These are phyloP conservation scores for Kodamaea plutei DNA, from an alignment of 1,139 yeast genomes.

Conservation along the genomic window DNA sequence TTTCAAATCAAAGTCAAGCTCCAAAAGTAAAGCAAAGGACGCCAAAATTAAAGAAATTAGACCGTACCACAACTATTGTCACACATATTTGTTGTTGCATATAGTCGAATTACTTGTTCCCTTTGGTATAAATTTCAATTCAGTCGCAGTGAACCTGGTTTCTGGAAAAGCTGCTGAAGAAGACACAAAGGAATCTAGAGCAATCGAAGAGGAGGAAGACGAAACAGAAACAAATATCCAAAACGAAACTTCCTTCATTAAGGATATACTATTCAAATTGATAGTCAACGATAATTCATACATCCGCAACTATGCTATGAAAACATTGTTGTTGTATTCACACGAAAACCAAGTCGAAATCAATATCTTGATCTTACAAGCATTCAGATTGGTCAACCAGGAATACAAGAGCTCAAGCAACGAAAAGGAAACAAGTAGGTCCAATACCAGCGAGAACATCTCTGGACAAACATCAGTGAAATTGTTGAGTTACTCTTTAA, in stretches of 20 bases:
- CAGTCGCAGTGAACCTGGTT: conserved; percentile 14
- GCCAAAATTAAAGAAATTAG: conserved; percentile 16
- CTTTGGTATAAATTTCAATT: conserved; percentile 33
- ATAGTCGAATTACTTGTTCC: conserved; percentile 35
- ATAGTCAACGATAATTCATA: conserved; percentile 31
- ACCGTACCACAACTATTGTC: conserved; percentile 26
- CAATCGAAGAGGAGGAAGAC: conserved; percentile 22
- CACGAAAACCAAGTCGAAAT: conserved; percentile 31
- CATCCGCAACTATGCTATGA: conserved; percentile 36
- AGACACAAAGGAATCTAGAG: conserved; percentile 10
- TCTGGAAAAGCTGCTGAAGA: conserved; percentile 7
- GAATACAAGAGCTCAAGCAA: conserved; percentile 25
- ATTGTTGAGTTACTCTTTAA: conserved; percentile 33
- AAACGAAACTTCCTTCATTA: conserved; percentile 22
- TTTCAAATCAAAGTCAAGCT: conserved; percentile 23
- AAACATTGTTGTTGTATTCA: conserved; percentile 31
- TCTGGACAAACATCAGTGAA: conserved; percentile 21
- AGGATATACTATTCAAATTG: conserved; percentile 30
- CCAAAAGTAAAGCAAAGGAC: conserved; percentile 20
- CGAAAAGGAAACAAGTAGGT: conserved; percentile 15
- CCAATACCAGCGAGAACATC: conserved; percentile 19
- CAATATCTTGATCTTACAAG: conserved; percentile 32
- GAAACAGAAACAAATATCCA: conserved; percentile 14
- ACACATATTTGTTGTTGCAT: conserved; percentile 27
- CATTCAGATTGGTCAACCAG: conserved; percentile 30